A percentile compares a stretch with the other conserved stretches of the same genome.
phyloP scores from a whole-genome alignment of 1,284 basidiomycete genomes.

The Paramarasmius palmivorus region DNA sequence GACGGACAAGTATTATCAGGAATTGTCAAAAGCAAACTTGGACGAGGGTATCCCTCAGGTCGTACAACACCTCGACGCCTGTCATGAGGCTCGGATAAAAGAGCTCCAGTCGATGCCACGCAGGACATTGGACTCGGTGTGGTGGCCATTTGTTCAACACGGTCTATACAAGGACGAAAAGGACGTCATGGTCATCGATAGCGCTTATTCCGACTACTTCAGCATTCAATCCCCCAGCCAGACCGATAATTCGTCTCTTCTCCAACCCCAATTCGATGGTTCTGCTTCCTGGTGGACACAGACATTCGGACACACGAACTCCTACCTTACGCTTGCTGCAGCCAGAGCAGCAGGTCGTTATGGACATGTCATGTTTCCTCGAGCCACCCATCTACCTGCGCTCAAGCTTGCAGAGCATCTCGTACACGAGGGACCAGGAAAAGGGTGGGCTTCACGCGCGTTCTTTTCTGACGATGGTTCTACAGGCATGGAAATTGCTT shows the following conservation, averaged over 20 bases:
- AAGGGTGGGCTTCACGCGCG: conserved; percentile 87
- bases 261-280: conserved; percentile 82
- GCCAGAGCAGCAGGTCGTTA: conserved; percentile 91
- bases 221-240: conserved; percentile 40
- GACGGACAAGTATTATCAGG: conserved; percentile 75
- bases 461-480: conserved; percentile 96
- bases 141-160: conserved; percentile 99
- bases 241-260: conserved; percentile 38
- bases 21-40: conserved; percentile 36
- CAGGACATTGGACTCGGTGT: conserved; percentile 78
- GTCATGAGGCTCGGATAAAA: conserved; percentile 64
- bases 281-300: conserved; percentile 99
- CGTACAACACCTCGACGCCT: conserved; percentile 61
- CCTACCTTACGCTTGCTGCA: conserved; percentile 81
- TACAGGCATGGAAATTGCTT: conserved; percentile 93
- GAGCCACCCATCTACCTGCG: conserved; percentile 85
- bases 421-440: conserved; percentile 69
- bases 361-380: conserved; percentile 96
- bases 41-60: conserved; percentile 48
- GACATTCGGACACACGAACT: conserved; percentile 82
- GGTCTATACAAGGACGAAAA: conserved; percentile 64
- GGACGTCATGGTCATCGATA: conserved; percentile 91
- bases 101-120: conserved; percentile 79
- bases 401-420: conserved; percentile 77
- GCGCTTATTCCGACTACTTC: conserved; percentile 87